phyloP scores from a whole-genome alignment of 768 basidiomycete species.

The Xerocomellus amylosporus region DNA sequence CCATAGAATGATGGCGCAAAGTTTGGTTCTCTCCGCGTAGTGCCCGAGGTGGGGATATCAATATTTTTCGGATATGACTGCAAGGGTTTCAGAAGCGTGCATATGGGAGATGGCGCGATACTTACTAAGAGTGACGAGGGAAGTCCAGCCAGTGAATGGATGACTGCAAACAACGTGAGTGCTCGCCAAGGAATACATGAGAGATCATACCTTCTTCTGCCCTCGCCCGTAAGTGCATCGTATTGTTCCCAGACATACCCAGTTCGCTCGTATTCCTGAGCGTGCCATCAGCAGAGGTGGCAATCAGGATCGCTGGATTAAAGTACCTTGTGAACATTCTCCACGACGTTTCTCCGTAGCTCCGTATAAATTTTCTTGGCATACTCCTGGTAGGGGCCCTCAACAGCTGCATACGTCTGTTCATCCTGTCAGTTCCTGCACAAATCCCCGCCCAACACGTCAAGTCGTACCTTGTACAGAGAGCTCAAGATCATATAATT shows the following conservation, averaged over 20 bases:
- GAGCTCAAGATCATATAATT: constrained; percentile 86
- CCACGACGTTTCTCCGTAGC: constrained; percentile 76
- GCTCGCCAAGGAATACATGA: constrained; percentile 1
- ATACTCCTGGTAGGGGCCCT: constrained; percentile 76
- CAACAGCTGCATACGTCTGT: constrained; percentile 72
- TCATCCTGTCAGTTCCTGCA: constrained; percentile 2
- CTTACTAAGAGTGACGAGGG: constrained; percentile 84
- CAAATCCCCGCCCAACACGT: background rate
- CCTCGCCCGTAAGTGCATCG: constrained; percentile 78
- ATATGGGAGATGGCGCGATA: constrained; percentile 11
- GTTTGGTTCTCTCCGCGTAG: background rate
- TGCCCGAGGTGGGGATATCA: constrained; percentile 23
- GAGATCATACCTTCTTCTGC: constrained; percentile 68
- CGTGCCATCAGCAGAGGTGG: constrained; percentile 4
- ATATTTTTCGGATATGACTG: constrained; percentile 72
- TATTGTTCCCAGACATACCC: constrained; percentile 99
- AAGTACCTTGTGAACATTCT: constrained; percentile 71
- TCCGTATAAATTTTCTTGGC: constrained; percentile 79
- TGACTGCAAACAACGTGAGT: constrained; percentile 50
- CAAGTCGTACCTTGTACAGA: constrained; percentile 60
- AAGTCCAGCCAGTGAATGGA: constrained; percentile 98
- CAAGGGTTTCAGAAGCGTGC: constrained; percentile 6
- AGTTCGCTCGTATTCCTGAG: constrained; percentile 85
- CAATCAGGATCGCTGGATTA: background rate
- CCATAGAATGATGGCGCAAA: background rate